Percentiles rank a stretch among this genome's conserved stretches.
Evolutionary conservation across 2,329 filamentous ascomycete genomes (phyloP).

Genomic region (Botrytis porri): DNA sequence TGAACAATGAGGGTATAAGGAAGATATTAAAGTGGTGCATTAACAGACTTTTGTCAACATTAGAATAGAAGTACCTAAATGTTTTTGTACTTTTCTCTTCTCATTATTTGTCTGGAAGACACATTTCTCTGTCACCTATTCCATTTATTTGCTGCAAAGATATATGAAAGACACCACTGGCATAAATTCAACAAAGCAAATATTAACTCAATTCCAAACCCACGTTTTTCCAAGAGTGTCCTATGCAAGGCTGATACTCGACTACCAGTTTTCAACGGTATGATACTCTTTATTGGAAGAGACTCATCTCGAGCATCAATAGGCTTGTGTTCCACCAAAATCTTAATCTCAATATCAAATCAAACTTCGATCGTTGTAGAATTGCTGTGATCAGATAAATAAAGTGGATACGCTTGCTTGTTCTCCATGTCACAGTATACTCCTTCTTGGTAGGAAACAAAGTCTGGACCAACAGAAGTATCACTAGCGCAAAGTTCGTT

Average conservation of each 20-base stretch:
- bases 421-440: background rate
- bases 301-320: background rate
- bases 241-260: background rate
- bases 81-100: background rate
- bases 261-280: background rate
- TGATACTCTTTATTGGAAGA: background rate
- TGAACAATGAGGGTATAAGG: background rate
- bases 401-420: background rate
- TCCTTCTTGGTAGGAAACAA: background rate
- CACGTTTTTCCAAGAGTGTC: background rate
- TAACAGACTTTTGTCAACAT: too few species aligned
- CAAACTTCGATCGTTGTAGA: background rate
- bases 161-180: background rate
- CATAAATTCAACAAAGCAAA: background rate
- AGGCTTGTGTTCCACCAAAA: background rate
- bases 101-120: background rate
- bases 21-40: background rate
- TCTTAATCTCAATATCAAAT: background rate
- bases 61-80: background rate
- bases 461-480: background rate
- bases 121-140: background rate
- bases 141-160: background rate
- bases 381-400: background rate
- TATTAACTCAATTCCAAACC: background rate
- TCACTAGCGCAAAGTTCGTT: background rate